Conservation (phyloP, 83 land plant species). For the Thuja plicata region DNA sequence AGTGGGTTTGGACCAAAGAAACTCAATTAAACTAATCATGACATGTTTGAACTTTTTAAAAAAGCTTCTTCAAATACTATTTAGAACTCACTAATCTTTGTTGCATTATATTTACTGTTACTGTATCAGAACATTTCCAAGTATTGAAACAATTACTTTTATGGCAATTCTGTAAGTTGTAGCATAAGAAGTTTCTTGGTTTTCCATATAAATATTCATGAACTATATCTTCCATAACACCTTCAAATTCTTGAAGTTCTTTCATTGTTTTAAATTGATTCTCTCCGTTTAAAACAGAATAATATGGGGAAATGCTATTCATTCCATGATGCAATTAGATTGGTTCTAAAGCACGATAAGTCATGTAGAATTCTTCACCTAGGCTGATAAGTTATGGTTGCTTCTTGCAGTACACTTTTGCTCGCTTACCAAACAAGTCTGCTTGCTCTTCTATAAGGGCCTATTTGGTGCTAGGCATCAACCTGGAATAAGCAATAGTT, state of each 20-base stretch:
- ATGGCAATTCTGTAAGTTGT: no score
- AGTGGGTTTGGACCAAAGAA: no score
- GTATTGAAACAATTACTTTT: no score
- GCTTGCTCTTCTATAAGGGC: conserved; percentile 52
- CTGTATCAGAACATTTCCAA: no score
- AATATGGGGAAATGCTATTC: conserved; percentile 10
- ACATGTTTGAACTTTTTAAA: no score
- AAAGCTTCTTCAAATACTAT: no score
- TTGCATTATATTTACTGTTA: no score
- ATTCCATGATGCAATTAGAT: conserved; percentile 33
- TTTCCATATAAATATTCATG: conserved; percentile 2
- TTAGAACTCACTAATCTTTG: no score
- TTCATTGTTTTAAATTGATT: conserved; percentile 11
- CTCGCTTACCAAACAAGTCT: conserved; percentile 65
- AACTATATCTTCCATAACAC: neutral
- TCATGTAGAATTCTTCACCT: conserved; percentile 57
- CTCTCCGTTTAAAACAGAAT: neutral
- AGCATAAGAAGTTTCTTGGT: neutral
- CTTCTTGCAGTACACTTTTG: conserved; percentile 70
- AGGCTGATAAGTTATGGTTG: conserved; percentile 64
- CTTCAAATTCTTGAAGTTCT: conserved; percentile 13
- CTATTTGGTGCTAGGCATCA: no score
- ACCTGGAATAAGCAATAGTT: no score
- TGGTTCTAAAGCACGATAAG: conserved; percentile 49
- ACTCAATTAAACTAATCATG: no score